A percentile compares a stretch with the other conserved stretches of the same genome.
Evolutionary conservation across 768 basidiomycete genomes (phyloP).

Genomic region (Suillus subluteus): DNA sequence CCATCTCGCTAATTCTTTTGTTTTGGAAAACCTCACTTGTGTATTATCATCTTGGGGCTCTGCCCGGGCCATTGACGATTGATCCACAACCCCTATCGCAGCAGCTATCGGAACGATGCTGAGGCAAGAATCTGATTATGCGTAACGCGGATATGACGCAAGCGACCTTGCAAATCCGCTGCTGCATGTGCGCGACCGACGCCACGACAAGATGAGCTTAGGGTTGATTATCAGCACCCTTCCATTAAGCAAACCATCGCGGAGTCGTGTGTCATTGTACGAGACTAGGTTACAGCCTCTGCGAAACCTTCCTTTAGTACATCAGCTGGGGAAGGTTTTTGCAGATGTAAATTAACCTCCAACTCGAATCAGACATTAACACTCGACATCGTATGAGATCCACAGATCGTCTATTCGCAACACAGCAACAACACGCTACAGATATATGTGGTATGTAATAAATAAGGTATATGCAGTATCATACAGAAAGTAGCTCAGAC

Average conservation of each 20-base stretch:
- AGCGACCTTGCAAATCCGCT: background rate
- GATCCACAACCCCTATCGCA: background rate
- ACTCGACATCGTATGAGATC: background rate
- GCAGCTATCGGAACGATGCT: background rate
- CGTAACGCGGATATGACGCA: background rate
- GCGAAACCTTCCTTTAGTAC: background rate
- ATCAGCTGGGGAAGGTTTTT: background rate
- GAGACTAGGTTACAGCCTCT: background rate
- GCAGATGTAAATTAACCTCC: background rate
- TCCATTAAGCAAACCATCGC: background rate
- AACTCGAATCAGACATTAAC: background rate
- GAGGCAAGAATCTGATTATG: background rate
- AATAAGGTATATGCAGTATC: constrained; percentile 19
- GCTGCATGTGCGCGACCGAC: background rate
- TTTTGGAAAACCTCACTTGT: background rate
- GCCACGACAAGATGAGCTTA: background rate
- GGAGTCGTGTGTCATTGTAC: background rate
- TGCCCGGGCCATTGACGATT: background rate
- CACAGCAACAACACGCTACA: background rate
- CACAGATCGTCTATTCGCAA: background rate
- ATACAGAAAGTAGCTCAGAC: constrained; percentile 17
- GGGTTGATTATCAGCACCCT: background rate
- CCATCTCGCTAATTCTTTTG: background rate
- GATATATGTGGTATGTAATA: constrained; percentile 8
- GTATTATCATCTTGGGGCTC: background rate